Evolutionary conservation across 2,329 filamentous ascomycete genomes (phyloP).

Genomic region (Aspergillus sp.): DNA sequence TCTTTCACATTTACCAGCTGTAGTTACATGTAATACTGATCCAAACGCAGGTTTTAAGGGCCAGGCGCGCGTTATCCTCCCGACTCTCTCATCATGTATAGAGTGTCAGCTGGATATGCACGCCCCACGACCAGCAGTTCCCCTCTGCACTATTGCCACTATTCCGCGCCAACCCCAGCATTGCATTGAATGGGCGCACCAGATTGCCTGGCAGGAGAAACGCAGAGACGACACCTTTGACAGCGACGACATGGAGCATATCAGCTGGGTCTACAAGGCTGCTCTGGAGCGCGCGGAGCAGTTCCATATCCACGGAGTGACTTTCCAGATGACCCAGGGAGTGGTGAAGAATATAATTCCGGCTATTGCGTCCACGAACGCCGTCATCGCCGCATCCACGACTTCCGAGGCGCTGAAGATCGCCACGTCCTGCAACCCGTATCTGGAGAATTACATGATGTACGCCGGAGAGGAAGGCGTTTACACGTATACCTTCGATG

Average conservation of each 20-base stretch:
- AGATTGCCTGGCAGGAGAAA: constrained; percentile 91
- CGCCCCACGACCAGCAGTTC: constrained; percentile 90
- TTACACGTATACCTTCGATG: constrained; percentile 95
- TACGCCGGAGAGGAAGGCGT: constrained; percentile 93
- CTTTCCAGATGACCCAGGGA: constrained; percentile 90
- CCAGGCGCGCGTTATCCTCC: constrained; percentile 83
- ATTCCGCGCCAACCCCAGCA: constrained; percentile 96
- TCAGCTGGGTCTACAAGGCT: constrained; percentile 90
- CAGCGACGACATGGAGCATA: constrained; percentile 92
- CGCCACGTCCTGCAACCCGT: constrained; percentile 70
- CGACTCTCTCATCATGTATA: constrained; percentile 88
- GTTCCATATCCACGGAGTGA: constrained; percentile 85
- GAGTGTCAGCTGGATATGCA: constrained; percentile 99
- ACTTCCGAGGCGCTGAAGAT: constrained; percentile 98
- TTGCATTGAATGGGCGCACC: constrained; percentile 97
- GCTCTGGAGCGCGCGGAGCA: constrained; percentile 72
- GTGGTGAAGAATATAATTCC: constrained; percentile 99
- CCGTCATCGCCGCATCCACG: constrained; percentile 88
- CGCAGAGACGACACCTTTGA: constrained; percentile 78
- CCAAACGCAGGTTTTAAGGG: constrained; percentile 71
- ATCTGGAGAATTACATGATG: constrained; percentile 96
- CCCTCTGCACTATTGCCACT: constrained; percentile 89
- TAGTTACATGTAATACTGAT: constrained; percentile 8
- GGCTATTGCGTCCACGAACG: constrained; percentile 94
- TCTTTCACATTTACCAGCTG: not conserved